Evolutionary conservation across 2,329 filamentous ascomycete species (phyloP), one percentile per base, ranked within the genome.

Genomic region (Verticillium isaacii): DNA sequence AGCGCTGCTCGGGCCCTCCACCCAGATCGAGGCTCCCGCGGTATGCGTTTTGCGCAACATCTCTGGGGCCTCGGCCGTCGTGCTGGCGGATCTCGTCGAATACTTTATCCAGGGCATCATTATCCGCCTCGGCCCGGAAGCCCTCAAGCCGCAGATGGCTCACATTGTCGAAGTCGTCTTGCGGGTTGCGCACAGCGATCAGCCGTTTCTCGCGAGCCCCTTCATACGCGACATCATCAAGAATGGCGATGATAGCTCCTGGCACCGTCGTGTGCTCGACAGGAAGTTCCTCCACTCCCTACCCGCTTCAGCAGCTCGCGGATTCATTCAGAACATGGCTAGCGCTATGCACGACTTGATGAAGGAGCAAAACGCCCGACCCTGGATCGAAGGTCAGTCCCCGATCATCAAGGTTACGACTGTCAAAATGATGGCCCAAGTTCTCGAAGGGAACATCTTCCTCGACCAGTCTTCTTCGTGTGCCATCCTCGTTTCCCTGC

Each of bases 341-440:
- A 45, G 63, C 6, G 66, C 68, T 0, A 71, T 77, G 12, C 63
- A 61, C 6, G 68, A 73, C 15, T 69, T 68, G 57, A 68, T 76
- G 59, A 62, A 66, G 15, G 61, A 70, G 23, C 69, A 70, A 56
- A 70, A 68, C 25, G 41, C 17, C 5, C 25, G 25, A 58, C 50
- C 59, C 55, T 29, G 61, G 61, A n/a, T 39, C 36, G 55, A n/a
- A 45, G 52, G 17, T 5, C 37, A 50, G 32, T n/a, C 56, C n/a
- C 66, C 71, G 2, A 60, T 65, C 3, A 66, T 77, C 58, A 76
- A 75, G 60, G 67, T 77, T 5, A 73, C 70, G 1, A 77, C 74
- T 0, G 66, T 77, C 58, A 75, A 77, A 58, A 74, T 77, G 70
- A 66, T 77, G n/a, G 71, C 72, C 0, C 71, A 74, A 45, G 58